Conservation (phyloP, 371 early-diverging fungal species). For the Lichtheimia ramosa region DNA sequence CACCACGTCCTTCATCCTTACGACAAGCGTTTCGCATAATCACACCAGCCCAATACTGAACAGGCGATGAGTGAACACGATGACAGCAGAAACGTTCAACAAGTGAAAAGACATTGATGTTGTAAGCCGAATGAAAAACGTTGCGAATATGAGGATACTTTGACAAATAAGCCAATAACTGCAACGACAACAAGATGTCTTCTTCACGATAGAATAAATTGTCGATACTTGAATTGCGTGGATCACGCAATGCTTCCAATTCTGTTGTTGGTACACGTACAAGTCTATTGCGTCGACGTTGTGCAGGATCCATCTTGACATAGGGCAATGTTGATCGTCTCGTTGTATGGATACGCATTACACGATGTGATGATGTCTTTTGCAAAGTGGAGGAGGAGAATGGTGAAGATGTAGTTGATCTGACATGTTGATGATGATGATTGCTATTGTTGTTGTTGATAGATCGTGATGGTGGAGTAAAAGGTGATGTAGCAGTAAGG, state of each 20-base stretch:
- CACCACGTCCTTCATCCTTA: constrained; percentile 71
- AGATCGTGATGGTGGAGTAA: background rate
- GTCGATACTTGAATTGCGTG: constrained; percentile 27
- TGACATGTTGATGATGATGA: background rate
- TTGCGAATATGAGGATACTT: constrained; percentile 79
- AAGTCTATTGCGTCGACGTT: constrained; percentile 31
- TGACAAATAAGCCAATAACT: constrained; percentile 83
- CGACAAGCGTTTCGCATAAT: constrained; percentile 84
- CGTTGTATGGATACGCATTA: background rate
- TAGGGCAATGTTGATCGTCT: constrained; percentile 46
- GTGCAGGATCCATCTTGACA: constrained; percentile 26
- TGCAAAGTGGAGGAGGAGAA: constrained; percentile 1
- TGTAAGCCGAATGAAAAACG: constrained; percentile 61
- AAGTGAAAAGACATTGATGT: constrained; percentile 68
- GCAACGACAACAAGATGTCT: constrained; percentile 82
- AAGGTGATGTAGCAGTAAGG: background rate
- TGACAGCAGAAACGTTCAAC: constrained; percentile 71
- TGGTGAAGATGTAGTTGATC: constrained; percentile 7
- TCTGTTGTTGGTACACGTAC: constrained; percentile 18
- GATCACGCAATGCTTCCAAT: constrained; percentile 16
- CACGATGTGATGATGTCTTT: background rate
- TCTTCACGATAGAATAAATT: constrained; percentile 74
- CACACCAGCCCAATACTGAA: constrained; percentile 80
- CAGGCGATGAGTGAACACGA: constrained; percentile 17
- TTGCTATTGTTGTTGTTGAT: background rate